Evolutionary conservation across 192 early-diverging fungal species (phyloP).

Genomic region (Podila horticola): DNA sequence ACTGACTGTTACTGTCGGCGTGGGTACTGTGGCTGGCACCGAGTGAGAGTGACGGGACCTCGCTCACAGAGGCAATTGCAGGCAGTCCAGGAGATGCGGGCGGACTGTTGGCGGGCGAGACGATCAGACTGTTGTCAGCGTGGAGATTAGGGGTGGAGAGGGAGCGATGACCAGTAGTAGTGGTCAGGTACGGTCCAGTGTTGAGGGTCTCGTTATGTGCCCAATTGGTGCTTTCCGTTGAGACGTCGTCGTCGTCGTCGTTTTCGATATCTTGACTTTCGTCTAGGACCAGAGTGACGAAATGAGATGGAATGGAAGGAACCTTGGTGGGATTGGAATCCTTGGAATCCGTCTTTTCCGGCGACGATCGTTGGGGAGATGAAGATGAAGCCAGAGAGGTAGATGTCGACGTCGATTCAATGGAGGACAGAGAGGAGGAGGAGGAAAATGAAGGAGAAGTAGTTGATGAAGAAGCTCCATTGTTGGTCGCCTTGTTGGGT

Average conservation of each 20-base stretch:
- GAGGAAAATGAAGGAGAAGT: not conserved
- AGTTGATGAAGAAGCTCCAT: not conserved
- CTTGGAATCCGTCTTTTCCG: not conserved
- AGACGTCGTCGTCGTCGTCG: slow-evolving; percentile 6
- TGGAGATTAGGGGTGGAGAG: slow-evolving; percentile 6
- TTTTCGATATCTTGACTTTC: not conserved
- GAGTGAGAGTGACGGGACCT: not conserved
- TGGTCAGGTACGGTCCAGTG: slow-evolving; percentile 1
- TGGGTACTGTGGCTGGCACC: not conserved
- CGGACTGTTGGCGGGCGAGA: slow-evolving; percentile 6
- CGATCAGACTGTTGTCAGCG: not conserved
- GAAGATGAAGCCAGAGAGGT: not conserved
- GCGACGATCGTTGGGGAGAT: not conserved
- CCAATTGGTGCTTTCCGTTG: not conserved
- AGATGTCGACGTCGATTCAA: not conserved
- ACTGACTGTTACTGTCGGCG: not conserved
- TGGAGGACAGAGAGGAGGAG: not conserved
- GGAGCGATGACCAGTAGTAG: not conserved
- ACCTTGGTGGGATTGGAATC: not conserved
- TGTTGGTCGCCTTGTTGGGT: not conserved
- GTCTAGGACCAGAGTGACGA: not conserved
- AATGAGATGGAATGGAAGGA: not conserved
- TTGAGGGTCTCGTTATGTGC: not conserved
- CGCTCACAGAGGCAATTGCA: not conserved
- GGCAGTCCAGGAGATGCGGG: not conserved